Conservation (phyloP, 2,329 filamentous ascomycete species). For the Chaetomiaceae sp. region DNA sequence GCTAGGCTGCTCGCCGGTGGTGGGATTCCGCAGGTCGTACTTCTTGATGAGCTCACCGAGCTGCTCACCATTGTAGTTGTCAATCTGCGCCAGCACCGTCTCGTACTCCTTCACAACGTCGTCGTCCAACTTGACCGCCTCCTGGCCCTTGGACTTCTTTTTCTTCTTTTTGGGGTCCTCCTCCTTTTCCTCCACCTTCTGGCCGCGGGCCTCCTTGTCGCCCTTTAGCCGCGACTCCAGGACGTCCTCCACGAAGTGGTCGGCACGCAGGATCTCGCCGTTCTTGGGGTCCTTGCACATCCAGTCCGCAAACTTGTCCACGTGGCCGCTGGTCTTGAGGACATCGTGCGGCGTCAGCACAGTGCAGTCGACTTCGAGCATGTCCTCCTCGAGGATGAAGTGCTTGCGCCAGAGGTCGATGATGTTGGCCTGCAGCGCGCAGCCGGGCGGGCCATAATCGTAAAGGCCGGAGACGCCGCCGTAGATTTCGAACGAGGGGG, state of each 20-base stretch:
- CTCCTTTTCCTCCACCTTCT: constrained; percentile 72
- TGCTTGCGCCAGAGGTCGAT: constrained; percentile 88
- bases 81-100: constrained; percentile 83
- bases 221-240: constrained; percentile 82
- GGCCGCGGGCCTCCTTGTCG: constrained; percentile 84
- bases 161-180: constrained; percentile 67
- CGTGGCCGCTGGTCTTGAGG: constrained; percentile 91
- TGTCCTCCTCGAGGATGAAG: constrained; percentile 88
- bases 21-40: constrained; percentile 84
- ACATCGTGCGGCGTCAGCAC: constrained; percentile 91
- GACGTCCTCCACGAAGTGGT: constrained; percentile 93
- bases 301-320: constrained; percentile 97
- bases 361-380: constrained; percentile 92
- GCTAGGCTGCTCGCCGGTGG: constrained; percentile 67
- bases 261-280: constrained; percentile 91
- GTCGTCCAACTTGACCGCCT: constrained; percentile 81
- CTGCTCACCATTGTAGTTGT: constrained; percentile 86
- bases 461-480: constrained; percentile 83
- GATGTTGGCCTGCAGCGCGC: constrained; percentile 79
- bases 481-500: constrained; percentile 93
- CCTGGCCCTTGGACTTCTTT: constrained; percentile 77
- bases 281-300: constrained; percentile 99
- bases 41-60: constrained; percentile 85
- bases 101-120: constrained; percentile 83
- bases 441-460: constrained; percentile 88